Conservation (phyloP, 176 grass and related monocot species). For the Avena eriantha region DNA sequence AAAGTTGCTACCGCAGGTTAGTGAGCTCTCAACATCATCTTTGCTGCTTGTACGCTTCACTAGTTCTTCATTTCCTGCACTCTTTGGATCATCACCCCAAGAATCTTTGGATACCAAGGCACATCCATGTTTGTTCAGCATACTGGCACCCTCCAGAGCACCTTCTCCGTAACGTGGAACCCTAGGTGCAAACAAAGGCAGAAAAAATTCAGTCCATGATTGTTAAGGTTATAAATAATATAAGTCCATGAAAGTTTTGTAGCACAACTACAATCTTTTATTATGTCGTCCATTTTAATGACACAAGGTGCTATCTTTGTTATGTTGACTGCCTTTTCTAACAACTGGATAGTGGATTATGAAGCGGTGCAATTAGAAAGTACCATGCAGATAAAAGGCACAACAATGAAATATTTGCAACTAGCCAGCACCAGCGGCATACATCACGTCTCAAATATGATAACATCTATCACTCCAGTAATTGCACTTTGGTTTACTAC, state of each 20-base stretch:
- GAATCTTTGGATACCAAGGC: neutral
- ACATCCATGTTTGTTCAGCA: neutral
- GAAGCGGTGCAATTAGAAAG: too few species aligned
- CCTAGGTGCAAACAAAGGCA: neutral
- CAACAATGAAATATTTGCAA: neutral
- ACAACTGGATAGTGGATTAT: too few species aligned
- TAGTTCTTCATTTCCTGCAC: neutral
- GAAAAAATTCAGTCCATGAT: neutral
- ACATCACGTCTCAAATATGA: too few species aligned
- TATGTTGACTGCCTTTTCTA: too few species aligned
- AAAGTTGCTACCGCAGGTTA: neutral
- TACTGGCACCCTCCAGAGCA: neutral
- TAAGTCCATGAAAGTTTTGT: neutral
- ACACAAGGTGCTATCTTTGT: neutral
- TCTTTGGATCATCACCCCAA: neutral
- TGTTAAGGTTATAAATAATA: neutral
- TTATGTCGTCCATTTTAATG: neutral
- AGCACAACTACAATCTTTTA: too few species aligned
- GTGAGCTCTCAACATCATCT: slow-evolving; percentile 42
- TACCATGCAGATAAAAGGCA: too few species aligned
- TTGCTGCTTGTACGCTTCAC: slow-evolving; percentile 8
- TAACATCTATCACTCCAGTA: neutral
- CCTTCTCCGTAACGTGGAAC: neutral
- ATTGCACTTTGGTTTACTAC: neutral
- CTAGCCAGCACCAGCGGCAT: too few species aligned